Conservation (phyloP, 345 rosid genomes). For the Eucalyptus marginata region DNA sequence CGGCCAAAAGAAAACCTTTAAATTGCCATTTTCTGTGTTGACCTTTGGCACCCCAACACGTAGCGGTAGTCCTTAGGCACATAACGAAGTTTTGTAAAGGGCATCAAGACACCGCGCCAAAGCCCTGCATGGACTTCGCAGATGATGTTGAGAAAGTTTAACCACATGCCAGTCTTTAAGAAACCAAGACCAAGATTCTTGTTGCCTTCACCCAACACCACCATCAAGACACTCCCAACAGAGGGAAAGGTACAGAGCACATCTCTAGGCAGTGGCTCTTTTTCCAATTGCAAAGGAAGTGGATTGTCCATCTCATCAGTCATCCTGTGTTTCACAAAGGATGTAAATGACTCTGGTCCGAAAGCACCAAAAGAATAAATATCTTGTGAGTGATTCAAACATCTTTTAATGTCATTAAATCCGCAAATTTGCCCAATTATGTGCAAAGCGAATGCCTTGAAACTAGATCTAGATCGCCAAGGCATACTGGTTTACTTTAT, state of each 20-base stretch:
- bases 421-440: background rate
- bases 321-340: conserved; percentile 10
- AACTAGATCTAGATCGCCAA: background rate
- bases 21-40: background rate
- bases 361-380: background rate
- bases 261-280: conserved; percentile 42
- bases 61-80: conserved; percentile 21
- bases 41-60: conserved; percentile 42
- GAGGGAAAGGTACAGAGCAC: conserved; percentile 49
- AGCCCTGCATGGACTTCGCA: conserved; percentile 54
- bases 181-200: conserved; percentile 16
- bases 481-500: background rate
- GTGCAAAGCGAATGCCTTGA: background rate
- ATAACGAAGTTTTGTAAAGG: conserved; percentile 30
- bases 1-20: background rate
- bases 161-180: conserved; percentile 51
- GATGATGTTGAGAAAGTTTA: conserved; percentile 33
- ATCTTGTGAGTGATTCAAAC: background rate
- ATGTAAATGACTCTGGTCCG: background rate
- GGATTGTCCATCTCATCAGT: conserved; percentile 34
- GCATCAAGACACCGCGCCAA: conserved; percentile 46
- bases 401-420: background rate
- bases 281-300: conserved; percentile 40
- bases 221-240: conserved; percentile 63
- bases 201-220: conserved; percentile 20